Conservation (phyloP, 495 filamentous ascomycete genomes). For the Staphylotrichum longicolle region DNA sequence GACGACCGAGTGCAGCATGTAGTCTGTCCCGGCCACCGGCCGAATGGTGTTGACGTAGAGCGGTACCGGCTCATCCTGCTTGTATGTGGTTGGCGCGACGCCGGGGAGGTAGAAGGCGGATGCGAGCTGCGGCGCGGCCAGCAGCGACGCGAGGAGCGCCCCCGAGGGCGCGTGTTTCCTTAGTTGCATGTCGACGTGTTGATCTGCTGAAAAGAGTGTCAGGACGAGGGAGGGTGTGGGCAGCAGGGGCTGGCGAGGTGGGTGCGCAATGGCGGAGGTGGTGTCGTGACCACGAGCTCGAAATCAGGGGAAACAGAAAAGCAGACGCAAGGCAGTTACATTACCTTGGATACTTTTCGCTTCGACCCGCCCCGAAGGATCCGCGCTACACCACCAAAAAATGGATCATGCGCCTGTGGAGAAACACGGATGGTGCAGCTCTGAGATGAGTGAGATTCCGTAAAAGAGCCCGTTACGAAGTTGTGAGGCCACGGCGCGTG, state of each 20-base stretch:
- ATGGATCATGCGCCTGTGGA: conserved; percentile 11
- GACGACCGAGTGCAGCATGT: conserved; percentile 81
- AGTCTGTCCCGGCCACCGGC: conserved; percentile 73
- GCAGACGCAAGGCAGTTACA: background rate
- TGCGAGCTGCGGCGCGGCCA: conserved; percentile 53
- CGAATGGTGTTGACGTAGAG: conserved; percentile 91
- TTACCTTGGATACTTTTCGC: background rate
- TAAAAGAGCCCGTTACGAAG: too few species aligned
- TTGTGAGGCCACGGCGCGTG: too few species aligned
- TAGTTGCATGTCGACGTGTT: conserved; percentile 41
- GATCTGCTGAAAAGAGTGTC: conserved; percentile 11
- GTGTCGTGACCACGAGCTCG: background rate
- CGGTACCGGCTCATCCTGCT: conserved; percentile 69
- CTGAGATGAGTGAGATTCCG: background rate
- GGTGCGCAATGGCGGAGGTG: background rate
- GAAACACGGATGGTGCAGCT: too few species aligned
- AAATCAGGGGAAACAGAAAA: conserved; percentile 7
- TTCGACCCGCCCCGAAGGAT: conserved; percentile 15
- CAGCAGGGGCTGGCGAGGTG: background rate
- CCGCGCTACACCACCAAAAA: conserved; percentile 11
- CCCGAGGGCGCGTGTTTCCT: conserved; percentile 45
- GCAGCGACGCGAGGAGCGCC: conserved; percentile 47
- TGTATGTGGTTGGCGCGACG: conserved; percentile 91
- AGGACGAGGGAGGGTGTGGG: background rate
- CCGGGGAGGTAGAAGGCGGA: conserved; percentile 93